Percentiles rank a stretch among this genome's conserved stretches.
phyloP scores from a whole-genome alignment of 208 protist species.

The Naegleria gruberi region DNA sequence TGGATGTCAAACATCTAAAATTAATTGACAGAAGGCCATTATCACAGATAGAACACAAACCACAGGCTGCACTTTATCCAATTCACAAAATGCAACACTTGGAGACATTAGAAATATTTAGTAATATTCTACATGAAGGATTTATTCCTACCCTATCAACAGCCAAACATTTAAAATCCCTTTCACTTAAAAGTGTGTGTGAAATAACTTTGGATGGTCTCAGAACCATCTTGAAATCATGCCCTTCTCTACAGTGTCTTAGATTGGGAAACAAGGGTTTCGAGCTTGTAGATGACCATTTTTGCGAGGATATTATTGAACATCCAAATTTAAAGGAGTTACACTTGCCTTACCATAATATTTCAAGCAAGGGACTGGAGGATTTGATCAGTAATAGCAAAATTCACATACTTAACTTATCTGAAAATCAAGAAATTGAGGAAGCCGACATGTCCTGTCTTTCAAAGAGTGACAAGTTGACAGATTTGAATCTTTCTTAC shows the following conservation, averaged over 20 bases:
- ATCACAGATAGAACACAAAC: neutral
- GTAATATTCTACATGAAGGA: neutral
- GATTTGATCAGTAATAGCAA: neutral
- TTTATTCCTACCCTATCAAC: neutral
- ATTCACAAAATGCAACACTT: neutral
- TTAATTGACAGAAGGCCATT: neutral
- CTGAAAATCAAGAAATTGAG: neutral
- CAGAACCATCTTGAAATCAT: neutral
- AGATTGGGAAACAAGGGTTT: neutral
- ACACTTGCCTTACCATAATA: neutral
- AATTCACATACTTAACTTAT: neutral
- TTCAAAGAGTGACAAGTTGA: neutral
- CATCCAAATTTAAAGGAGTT: neutral
- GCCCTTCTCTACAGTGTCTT: neutral
- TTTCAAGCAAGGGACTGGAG: neutral
- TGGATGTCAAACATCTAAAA: neutral
- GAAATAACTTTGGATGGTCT: neutral
- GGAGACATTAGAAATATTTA: neutral
- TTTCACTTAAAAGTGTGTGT: neutral
- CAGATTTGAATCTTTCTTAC: neutral
- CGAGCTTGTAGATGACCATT: neutral
- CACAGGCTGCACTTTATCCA: neutral
- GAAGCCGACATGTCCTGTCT: neutral
- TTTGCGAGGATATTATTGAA: neutral
- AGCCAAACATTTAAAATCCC: neutral